Conservation (phyloP, 129 eudicot species). For the Flaveria brownii region DNA sequence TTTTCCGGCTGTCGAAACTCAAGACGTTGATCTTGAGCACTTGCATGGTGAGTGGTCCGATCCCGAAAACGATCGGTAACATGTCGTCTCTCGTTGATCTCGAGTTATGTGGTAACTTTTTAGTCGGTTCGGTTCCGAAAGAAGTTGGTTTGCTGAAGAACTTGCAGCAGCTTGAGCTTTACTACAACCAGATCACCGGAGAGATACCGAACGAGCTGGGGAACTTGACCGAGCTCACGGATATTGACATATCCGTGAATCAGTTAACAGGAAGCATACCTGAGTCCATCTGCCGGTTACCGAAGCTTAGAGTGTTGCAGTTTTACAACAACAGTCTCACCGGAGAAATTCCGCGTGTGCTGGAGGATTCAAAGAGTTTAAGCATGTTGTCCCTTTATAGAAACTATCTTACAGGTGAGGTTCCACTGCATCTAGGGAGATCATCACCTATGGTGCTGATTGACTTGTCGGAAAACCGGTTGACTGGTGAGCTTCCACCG, state of each 20-base stretch:
- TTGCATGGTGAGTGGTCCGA: slow-evolving; percentile 54
- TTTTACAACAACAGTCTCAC: slow-evolving; percentile 79
- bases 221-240: slow-evolving; percentile 58
- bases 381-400: slow-evolving; percentile 58
- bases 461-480: slow-evolving; percentile 74
- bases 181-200: slow-evolving; percentile 68
- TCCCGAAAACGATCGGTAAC: slow-evolving; percentile 69
- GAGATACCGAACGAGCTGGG: slow-evolving; percentile 73
- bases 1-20: slow-evolving; percentile 55
- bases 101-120: slow-evolving; percentile 66
- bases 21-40: slow-evolving; percentile 53
- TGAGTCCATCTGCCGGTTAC: slow-evolving; percentile 62
- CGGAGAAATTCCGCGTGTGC: slow-evolving; percentile 60
- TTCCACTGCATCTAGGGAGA: slow-evolving; percentile 67
- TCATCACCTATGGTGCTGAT: slow-evolving; percentile 48
- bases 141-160: slow-evolving; percentile 61
- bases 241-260: slow-evolving; percentile 77
- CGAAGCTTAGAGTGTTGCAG: slow-evolving; percentile 59
- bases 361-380: slow-evolving; percentile 60
- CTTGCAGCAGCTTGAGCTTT: slow-evolving; percentile 63
- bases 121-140: slow-evolving; percentile 57
- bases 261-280: slow-evolving; percentile 60
- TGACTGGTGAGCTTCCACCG: slow-evolving; percentile 65
- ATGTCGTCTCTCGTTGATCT: slow-evolving; percentile 81
- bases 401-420: slow-evolving; percentile 66